Evolutionary conservation across 2,329 filamentous ascomycete species (phyloP).

Genomic region (Proliferodiscus dingleyae): DNA sequence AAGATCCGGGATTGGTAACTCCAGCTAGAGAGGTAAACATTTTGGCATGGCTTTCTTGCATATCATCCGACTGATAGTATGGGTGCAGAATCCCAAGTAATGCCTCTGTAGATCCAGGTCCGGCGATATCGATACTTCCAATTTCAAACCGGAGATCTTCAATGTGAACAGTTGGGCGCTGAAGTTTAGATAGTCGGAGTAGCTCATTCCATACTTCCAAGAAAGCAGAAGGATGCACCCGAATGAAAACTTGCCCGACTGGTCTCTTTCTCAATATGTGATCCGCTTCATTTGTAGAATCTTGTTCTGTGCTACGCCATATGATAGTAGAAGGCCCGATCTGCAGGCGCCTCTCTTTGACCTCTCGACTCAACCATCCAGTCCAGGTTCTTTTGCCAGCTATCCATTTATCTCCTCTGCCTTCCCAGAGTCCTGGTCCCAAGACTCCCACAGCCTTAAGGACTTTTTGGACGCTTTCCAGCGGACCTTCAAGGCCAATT

Average conservation of each 20-base stretch:
- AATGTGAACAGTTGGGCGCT: constrained; percentile 55
- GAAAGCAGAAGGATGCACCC: constrained; percentile 79
- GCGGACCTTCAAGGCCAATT: constrained; percentile 67
- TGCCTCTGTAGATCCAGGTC: constrained; percentile 74
- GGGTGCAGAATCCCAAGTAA: constrained; percentile 64
- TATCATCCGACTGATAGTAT: constrained; percentile 34
- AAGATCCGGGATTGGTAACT: constrained; percentile 61
- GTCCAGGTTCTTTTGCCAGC: constrained; percentile 52
- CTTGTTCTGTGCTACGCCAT: constrained; percentile 52
- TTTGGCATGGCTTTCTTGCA: constrained; percentile 39
- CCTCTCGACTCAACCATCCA: constrained; percentile 54
- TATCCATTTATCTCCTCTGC: constrained; percentile 67
- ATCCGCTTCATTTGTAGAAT: constrained; percentile 18
- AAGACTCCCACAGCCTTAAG: constrained; percentile 61
- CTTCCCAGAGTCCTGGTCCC: constrained; percentile 56
- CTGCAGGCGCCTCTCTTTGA: constrained; percentile 45
- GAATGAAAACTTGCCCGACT: constrained; percentile 53
- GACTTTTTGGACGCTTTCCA: constrained; percentile 59
- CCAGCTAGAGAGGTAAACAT: constrained; percentile 49
- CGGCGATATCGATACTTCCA: constrained; percentile 65
- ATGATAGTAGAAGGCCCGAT: constrained; percentile 71
- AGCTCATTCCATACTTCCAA: constrained; percentile 60
- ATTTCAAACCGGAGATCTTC: constrained; percentile 68
- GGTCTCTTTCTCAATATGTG: constrained; percentile 37
- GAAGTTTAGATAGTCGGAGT: constrained; percentile 52